A percentile compares a stretch with the other conserved stretches of the same genome.
Evolutionary conservation across 2,329 filamentous ascomycete genomes (phyloP).

Genomic region (Bipolaris oryzae): DNA sequence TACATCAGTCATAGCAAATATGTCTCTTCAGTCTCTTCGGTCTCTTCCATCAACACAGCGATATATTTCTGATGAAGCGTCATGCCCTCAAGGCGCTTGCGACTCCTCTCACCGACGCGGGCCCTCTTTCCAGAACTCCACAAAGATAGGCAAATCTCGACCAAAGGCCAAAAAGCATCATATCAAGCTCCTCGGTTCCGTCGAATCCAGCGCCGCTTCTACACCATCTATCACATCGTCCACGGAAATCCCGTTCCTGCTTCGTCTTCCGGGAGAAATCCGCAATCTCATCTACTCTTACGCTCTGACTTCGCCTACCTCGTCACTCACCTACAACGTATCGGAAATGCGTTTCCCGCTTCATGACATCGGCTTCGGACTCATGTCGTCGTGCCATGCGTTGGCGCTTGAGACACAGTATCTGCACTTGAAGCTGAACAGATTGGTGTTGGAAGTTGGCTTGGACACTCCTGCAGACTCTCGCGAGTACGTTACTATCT

Average conservation of each 20-base stretch:
- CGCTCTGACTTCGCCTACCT: slow-evolving; percentile 13
- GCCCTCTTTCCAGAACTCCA: background rate
- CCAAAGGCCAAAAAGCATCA: slow-evolving; percentile 6
- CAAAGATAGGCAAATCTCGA: background rate
- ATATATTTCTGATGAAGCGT: background rate
- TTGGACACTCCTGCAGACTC: no score
- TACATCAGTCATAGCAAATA: background rate
- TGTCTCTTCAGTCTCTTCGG: background rate
- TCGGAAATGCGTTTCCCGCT: slow-evolving; percentile 18
- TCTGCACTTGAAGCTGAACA: slow-evolving; percentile 17
- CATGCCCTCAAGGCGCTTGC: background rate
- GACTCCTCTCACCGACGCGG: background rate
- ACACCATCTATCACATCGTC: background rate
- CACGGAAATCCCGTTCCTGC: slow-evolving; percentile 10
- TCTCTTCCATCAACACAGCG: background rate
- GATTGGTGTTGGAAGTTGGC: slow-evolving; percentile 6
- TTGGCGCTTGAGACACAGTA: slow-evolving; percentile 19
- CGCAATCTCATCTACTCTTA: slow-evolving; percentile 18
- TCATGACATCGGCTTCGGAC: slow-evolving; percentile 16
- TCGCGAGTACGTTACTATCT: background rate
- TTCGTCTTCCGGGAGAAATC: slow-evolving; percentile 22
- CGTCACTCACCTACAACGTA: slow-evolving; percentile 6
- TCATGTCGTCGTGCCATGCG: slow-evolving; percentile 22
- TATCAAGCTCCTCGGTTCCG: slow-evolving; percentile 1
- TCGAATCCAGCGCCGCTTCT: background rate